Base-by-base conservation (phyloP, 441 rosid species). In the Arabidopsis hybrid region DNA sequence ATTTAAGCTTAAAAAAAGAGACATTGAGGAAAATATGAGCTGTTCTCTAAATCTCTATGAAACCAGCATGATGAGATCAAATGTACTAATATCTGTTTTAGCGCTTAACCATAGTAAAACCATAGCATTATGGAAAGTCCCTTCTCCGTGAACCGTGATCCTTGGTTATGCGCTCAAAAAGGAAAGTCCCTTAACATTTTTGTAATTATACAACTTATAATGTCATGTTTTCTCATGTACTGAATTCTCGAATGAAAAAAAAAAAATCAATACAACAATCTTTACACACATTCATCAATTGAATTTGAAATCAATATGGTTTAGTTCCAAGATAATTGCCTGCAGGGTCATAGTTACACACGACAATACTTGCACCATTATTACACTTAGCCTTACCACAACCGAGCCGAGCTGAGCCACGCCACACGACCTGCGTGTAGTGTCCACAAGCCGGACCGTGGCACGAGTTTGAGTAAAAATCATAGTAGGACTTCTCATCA, bases 381-480 rank as follows among this genome's bases (percentile, higher is more conserved):
- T 13, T 55, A 71, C 93, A 88, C 51, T 7, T 62, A 11, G 79
- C 87, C 74, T 78, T 87, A 67, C 86, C 93, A 49, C 96, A 87
- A 10, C 91, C 90, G 0, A 86, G 50, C 45, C 77, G 69, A 63
- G 77, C 50, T 6, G 86, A 75, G 52, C 74, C 77, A 8, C 74
- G 67, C 88, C 88, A 87, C 12, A 88, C 88, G 29, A 85, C 78
- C 50, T 87, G 89, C 3, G 93, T 90, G 57, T 87, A 90, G 47
- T 90, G 91, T 55, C 78, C 57, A 70, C 90, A 89, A 36, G 77
- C 51, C 21, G 79, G 18, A 10, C 81, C 83, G 0, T 74, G 71
- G 61, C 89, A 87, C 10, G 85, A 56, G 67, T 89, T 89, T 2
- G 85, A 67, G 46, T 36, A 60, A 71, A 81, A 80, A 59, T 83